Conservation (phyloP, 106 monocot genomes). For the Allium fistulosum region DNA sequence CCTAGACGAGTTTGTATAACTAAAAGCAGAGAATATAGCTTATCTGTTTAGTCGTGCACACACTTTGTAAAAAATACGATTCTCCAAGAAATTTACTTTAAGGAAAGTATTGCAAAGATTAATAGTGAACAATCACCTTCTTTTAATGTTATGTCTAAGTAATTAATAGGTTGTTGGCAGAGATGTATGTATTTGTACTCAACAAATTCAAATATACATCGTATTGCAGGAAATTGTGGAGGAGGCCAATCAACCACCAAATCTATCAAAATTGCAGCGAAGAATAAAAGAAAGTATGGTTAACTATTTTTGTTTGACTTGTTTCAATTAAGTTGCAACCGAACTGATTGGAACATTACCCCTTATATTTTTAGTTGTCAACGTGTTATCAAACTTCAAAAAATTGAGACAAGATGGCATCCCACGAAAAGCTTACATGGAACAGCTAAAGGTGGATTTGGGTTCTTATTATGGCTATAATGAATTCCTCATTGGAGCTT, state of each 20-base stretch:
- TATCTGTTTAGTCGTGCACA: no score
- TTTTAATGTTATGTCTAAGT: slow-evolving; percentile 1
- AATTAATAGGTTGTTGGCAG: no score
- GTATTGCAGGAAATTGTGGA: slow-evolving; percentile 66
- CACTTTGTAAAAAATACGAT: no score
- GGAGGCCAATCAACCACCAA: slow-evolving; percentile 55
- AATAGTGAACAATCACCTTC: neutral
- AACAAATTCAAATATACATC: neutral
- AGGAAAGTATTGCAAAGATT: no score
- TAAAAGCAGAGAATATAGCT: no score
- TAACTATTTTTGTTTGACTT: neutral
- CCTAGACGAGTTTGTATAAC: no score
- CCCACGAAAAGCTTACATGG: slow-evolving; percentile 63
- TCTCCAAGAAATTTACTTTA: no score
- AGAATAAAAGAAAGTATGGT: slow-evolving; percentile 83
- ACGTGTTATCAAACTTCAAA: slow-evolving; percentile 77
- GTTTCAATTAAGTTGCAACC: neutral
- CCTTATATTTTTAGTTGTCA: slow-evolving; percentile 38
- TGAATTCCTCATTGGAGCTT: slow-evolving; percentile 62
- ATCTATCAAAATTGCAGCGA: slow-evolving; percentile 48
- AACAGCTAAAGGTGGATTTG: slow-evolving; percentile 70
- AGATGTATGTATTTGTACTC: no score
- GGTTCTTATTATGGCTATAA: slow-evolving; percentile 87
- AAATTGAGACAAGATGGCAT: slow-evolving; percentile 57
- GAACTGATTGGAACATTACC: neutral